phyloP scores from a whole-genome alignment of 2,329 filamentous ascomycete species.

The Fusarium praegraminearum region DNA sequence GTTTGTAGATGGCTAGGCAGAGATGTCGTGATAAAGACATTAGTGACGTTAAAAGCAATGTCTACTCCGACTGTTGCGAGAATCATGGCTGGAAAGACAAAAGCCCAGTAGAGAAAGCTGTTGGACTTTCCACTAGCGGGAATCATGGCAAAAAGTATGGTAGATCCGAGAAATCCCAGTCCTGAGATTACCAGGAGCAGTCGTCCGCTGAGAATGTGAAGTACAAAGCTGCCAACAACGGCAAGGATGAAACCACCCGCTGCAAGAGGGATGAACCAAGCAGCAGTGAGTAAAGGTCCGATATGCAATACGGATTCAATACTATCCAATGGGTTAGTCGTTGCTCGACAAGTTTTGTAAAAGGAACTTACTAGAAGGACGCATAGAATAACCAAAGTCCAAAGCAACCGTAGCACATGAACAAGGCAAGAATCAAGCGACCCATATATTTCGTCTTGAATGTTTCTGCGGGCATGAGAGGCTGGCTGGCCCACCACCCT shows the following conservation, averaged over 20 bases:
- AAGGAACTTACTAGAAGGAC: constrained; percentile 69
- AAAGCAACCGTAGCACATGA: constrained; percentile 76
- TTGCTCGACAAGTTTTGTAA: fast-evolving
- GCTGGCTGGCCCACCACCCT: constrained; percentile 74
- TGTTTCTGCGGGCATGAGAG: constrained; percentile 76
- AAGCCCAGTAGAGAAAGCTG: constrained; percentile 73
- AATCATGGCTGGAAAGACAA: constrained; percentile 77
- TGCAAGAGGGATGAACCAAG: constrained; percentile 76
- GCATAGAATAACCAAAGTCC: constrained; percentile 78
- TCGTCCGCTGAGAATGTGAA: constrained; percentile 74
- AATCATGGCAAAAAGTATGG: constrained; percentile 73
- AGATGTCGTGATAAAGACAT: constrained; percentile 81
- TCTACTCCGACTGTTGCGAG: constrained; percentile 79
- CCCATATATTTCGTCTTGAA: constrained; percentile 78
- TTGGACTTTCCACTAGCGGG: constrained; percentile 60
- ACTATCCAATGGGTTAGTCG: constrained; percentile 50
- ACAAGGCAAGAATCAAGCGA: constrained; percentile 68
- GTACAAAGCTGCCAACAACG: constrained; percentile 71
- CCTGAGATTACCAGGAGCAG: constrained; percentile 72
- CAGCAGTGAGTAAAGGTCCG: constrained; percentile 72
- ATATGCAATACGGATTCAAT: constrained; percentile 70
- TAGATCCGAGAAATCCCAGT: constrained; percentile 67
- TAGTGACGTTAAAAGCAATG: constrained; percentile 79
- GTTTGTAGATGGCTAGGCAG: constrained; percentile 76
- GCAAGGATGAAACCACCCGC: constrained; percentile 76